Conservation (phyloP, 2,329 filamentous ascomycete genomes). For the Colletotrichum lentis region DNA sequence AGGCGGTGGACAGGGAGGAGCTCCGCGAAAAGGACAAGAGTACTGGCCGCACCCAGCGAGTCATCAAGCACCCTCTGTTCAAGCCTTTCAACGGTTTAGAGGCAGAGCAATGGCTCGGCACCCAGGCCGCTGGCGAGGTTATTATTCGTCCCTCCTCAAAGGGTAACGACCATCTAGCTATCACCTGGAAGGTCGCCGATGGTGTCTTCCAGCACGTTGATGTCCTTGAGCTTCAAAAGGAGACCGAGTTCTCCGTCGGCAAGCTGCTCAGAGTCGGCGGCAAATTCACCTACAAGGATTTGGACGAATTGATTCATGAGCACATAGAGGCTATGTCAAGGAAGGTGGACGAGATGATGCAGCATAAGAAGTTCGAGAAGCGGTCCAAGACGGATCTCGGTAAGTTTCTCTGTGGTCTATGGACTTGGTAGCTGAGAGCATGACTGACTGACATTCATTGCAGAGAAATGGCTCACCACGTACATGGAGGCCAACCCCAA, state of each 20-base stretch:
- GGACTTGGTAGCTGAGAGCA: neutral
- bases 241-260: constrained; percentile 94
- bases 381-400: constrained; percentile 78
- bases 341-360: constrained; percentile 96
- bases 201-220: constrained; percentile 98
- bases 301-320: constrained; percentile 96
- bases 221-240: constrained; percentile 94
- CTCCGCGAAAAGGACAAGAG: constrained; percentile 85
- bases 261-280: constrained; percentile 84
- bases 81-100: constrained; percentile 90
- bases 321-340: constrained; percentile 97
- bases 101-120: constrained; percentile 91
- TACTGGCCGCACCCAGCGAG: constrained; percentile 85
- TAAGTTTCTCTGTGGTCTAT: constrained; percentile 57
- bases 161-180: constrained; percentile 90
- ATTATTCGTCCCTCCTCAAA: constrained; percentile 96
- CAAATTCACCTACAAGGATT: constrained; percentile 91
- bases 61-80: constrained; percentile 98
- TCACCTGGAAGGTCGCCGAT: constrained; percentile 98
- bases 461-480: constrained; percentile 94
- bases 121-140: constrained; percentile 84
- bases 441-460: constrained; percentile 8
- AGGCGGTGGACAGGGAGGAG: constrained; percentile 82
- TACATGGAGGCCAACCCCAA: constrained; percentile 97
- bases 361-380: constrained; percentile 86